Base-by-base conservation (phyloP, 306 rosid genomes). In the Canavalia gladiata region DNA sequence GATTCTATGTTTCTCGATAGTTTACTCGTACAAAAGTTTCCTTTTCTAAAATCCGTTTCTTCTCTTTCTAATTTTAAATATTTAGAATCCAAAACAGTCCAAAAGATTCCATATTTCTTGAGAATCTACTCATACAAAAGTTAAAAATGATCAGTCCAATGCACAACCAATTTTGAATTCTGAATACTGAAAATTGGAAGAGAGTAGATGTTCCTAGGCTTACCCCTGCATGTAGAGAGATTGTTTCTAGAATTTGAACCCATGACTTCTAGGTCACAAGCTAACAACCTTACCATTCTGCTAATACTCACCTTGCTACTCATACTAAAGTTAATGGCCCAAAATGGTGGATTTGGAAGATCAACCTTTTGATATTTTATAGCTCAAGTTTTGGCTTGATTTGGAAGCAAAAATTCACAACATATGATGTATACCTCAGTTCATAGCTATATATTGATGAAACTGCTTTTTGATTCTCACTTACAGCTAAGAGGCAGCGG, bases 401-500 rank as follows among this genome's bases (percentile, higher is more conserved):
- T 55, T 62, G 56, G 46, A 3, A 35, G 12, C 84, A 5, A 31
- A 25, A 30, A 39, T 9, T 49, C 8, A 7, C 33, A 33, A 42
- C 8, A 6, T 18, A 18, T 18, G 18, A 9, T 65, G 47, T 11
- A 45, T 11, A 45, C 57, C 28, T 9, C 56, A 67, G n/a, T 54
- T 81, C 66, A 49, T 29, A 33, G 9, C n/a, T 18, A 18, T 50
- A 66, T 60, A 33, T 58, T 65, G 82, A 59, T 45, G 67, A 79
- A 47, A 56, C 25, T 72, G 28, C 2, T 57, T 13, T 71, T 25
- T 68, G 59, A 90, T 72, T 80, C 54, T 45, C 71, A 6, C 46
- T 73, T 57, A 68, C 94, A 94, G 99, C 98, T 73, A 95, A 95
- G 91, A 93, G 82, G 87, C 99, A 92, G 81, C 78, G 99, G 46